Evolutionary conservation across 75 land plant species (phyloP), one percentile per base, ranked within the genome.

Genomic region (Adiantum capillusveneris): DNA sequence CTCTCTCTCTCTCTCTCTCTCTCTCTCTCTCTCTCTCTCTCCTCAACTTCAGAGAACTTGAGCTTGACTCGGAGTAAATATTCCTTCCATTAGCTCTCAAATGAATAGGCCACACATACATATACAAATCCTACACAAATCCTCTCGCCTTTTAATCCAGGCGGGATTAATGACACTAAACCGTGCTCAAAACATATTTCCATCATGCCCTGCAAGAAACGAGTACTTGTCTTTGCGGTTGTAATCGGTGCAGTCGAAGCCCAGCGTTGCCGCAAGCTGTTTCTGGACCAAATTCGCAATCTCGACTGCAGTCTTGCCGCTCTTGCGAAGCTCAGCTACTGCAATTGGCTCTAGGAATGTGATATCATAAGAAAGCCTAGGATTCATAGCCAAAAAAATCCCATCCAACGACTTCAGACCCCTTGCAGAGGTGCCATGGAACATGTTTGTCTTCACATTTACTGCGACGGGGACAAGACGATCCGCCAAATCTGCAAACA

Each of bases 361-460:
- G 7, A 78, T 41, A 0, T 65, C 60, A 59, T 83, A 87, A 9
- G 18, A 49, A 9, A 87, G 87, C 0, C 29, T 11, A 0, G 86
- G 86, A 46, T 87, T 81, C 84, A 83, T 69, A 25, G 77, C 69
- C 56, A 81, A 75, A 59, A 73, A 87, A 48, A 87, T 42, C 1
- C 84, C 81, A 58, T 86, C 90, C 56, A 86, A 30, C 37, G 67
- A 71, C 65, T 86, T 86, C 52, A 67, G 36, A 22, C 91, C 91
- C 11, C 82, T 52, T 0, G 87, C 91, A 0, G 82, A 75, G 2
- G 81, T 87, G 0, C 84, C 91, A 55, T 87, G 63, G 60, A 87
- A 87, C 79, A 87, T 74, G 25, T 41, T 55, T 11, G 78, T 69
- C 5, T 62, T 25, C 0, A 49, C 19, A 20, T 75, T 55, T 57